Evolutionary conservation across 106 monocot species (phyloP).

Genomic region (Allium fistulosum): DNA sequence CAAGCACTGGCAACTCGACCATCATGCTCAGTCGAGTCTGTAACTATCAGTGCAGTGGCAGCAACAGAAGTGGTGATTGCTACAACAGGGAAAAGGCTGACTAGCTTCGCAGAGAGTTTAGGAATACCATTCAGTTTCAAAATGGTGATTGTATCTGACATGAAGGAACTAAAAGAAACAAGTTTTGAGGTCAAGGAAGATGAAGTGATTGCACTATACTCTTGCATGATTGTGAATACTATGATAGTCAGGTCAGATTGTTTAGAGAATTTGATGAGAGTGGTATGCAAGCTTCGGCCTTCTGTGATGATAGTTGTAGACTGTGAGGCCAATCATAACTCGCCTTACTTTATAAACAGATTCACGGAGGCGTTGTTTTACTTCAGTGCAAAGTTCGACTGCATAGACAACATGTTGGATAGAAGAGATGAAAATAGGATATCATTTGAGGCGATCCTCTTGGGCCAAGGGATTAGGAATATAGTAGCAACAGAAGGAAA

Average conservation of each 20-base stretch:
- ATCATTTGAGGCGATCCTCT: neutral
- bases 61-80: neutral
- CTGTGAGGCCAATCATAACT: slow-evolving; percentile 8
- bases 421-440: neutral
- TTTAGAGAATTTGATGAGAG: slow-evolving; percentile 12
- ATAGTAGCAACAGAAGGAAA: slow-evolving; percentile 10
- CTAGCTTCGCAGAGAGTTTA: slow-evolving; percentile 9
- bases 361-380: slow-evolving; percentile 17
- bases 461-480: neutral
- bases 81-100: slow-evolving; percentile 5
- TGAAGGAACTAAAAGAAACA: slow-evolving; percentile 3
- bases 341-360: neutral
- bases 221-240: neutral
- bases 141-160: slow-evolving; percentile 4
- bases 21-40: slow-evolving; percentile 4
- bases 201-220: neutral
- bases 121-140: slow-evolving; percentile 6
- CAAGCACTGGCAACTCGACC: slow-evolving; percentile 12
- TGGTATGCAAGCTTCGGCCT: slow-evolving; percentile 7
- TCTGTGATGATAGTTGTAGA: slow-evolving; percentile 5
- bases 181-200: slow-evolving; percentile 7
- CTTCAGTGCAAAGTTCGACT: slow-evolving; percentile 14
- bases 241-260: slow-evolving; percentile 2
- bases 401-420: slow-evolving; percentile 1
- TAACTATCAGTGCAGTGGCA: slow-evolving; percentile 14